phyloP scores from a whole-genome alignment of 1,284 basidiomycete species.

The Trichosporon asahii region DNA sequence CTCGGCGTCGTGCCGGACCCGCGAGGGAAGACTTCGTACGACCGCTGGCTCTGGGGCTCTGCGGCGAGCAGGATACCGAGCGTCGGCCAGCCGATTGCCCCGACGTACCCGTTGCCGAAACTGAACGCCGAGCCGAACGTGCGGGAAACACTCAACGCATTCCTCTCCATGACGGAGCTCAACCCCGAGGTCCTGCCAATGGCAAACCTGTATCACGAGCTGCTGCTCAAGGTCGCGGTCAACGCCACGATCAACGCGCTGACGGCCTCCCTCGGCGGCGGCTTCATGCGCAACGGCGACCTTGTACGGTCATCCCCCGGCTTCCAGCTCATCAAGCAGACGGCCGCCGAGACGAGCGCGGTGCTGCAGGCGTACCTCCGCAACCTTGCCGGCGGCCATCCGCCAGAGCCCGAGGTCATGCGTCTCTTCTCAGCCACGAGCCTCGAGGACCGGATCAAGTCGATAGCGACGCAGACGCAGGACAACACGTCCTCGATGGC shows the following conservation, averaged over 20 bases:
- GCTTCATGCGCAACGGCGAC: constrained; percentile 73
- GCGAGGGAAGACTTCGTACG: constrained; percentile 45
- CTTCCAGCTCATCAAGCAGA: constrained; percentile 53
- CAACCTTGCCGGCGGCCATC: constrained; percentile 44
- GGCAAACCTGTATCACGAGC: constrained; percentile 64
- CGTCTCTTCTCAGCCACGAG: constrained; percentile 36
- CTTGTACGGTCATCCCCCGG: constrained; percentile 57
- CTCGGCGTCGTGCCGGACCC: constrained; percentile 77
- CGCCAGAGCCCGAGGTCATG: constrained; percentile 33
- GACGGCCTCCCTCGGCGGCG: constrained; percentile 64
- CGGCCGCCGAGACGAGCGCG: constrained; percentile 64
- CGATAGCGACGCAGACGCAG: constrained; percentile 60
- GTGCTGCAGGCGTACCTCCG: constrained; percentile 57
- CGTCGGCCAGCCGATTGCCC: constrained; percentile 31
- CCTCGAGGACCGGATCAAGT: constrained; percentile 56
- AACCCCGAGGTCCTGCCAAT: constrained; percentile 67
- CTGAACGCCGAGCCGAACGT: constrained; percentile 56
- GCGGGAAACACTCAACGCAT: constrained; percentile 63
- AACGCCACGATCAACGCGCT: constrained; percentile 85
- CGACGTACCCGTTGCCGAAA: constrained; percentile 38
- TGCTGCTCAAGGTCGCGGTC: constrained; percentile 79
- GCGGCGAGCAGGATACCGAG: constrained; percentile 17
- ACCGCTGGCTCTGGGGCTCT: constrained; percentile 35
- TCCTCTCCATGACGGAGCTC: constrained; percentile 61
- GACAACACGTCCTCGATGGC: constrained; percentile 76